A percentile compares a stretch with the other conserved stretches of the same genome.
phyloP scores from a whole-genome alignment of 768 basidiomycete species.

The Russula emetica region DNA sequence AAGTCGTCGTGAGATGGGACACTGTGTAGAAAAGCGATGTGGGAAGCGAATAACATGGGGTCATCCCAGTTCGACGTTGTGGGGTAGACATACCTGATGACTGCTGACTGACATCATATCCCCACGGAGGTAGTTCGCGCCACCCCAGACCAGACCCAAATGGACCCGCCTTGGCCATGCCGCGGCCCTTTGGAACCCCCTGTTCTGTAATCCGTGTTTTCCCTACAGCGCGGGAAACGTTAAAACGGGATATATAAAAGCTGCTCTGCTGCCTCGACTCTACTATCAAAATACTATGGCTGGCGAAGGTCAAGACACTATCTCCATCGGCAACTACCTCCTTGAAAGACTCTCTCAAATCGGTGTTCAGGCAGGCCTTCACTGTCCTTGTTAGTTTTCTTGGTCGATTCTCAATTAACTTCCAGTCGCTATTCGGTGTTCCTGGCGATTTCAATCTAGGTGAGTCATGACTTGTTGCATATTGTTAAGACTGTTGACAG shows the following conservation, averaged over 20 bases:
- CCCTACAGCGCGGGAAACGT: background rate
- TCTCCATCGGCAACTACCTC: conserved; percentile 57
- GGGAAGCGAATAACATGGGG: too few species aligned
- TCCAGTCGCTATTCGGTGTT: conserved; percentile 74
- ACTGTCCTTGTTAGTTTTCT: background rate
- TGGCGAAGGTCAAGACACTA: conserved; percentile 29
- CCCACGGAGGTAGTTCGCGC: background rate
- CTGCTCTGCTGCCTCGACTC: background rate
- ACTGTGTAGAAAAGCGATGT: too few species aligned
- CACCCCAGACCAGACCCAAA: background rate
- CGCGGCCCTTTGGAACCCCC: background rate
- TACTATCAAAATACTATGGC: conserved; percentile 8
- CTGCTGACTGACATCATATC: conserved; percentile 10
- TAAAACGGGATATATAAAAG: conserved; percentile 10
- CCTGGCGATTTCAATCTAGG: conserved; percentile 86
- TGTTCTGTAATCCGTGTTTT: background rate
- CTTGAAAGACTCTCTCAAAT: conserved; percentile 60
- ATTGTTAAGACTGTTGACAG: background rate
- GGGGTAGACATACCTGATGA: background rate
- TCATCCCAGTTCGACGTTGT: too few species aligned
- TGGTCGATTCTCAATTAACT: conserved; percentile 6
- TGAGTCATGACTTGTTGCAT: conserved; percentile 26
- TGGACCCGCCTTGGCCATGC: background rate
- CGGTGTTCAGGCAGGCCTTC: conserved; percentile 49
- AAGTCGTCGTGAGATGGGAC: background rate